Percentiles rank a stretch among this genome's conserved stretches.
These are phyloP conservation scores for Capniomyces stellatus DNA, from an alignment of 371 early-diverging fungal species.

Conservation along the genomic window DNA sequence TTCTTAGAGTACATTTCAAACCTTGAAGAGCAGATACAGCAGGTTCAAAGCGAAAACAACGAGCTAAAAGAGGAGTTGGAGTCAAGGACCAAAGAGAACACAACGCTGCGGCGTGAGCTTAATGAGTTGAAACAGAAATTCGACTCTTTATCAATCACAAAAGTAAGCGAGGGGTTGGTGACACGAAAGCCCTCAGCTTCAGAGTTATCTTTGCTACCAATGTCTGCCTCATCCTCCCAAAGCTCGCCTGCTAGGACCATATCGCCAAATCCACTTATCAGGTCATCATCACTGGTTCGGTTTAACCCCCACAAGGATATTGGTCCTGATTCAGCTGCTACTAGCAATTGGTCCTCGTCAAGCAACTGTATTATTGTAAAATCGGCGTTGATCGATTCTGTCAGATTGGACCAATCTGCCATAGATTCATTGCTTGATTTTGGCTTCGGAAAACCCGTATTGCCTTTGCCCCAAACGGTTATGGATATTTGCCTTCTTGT, in stretches of 20 bases:
- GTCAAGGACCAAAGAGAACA: conserved; percentile 35
- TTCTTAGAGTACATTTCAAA: conserved; percentile 46
- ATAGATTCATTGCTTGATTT: neutral
- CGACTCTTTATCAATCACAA: conserved; percentile 4
- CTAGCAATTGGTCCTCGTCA: neutral
- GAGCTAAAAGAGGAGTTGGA: conserved; percentile 26
- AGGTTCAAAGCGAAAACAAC: conserved; percentile 39
- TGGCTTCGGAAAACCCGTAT: neutral
- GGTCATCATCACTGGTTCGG: conserved; percentile 4
- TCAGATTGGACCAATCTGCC: neutral
- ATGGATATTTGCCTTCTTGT: neutral
- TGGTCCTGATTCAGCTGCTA: neutral
- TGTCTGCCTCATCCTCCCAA: neutral
- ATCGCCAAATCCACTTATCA: neutral
- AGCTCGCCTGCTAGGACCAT: neutral
- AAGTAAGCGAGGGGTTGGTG: neutral
- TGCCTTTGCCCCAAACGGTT: neutral
- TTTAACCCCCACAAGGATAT: conserved; percentile 23
- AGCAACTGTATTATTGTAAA: neutral
- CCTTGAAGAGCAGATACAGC: conserved; percentile 54
- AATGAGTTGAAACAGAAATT: conserved; percentile 16
- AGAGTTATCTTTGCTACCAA: neutral
- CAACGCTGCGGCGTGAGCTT: conserved; percentile 33
- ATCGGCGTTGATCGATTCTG: neutral
- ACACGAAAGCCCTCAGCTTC: no score